These are phyloP conservation scores for Ceratocystis albifundus DNA, from an alignment of 2,329 filamentous ascomycete species.

Conservation along the genomic window DNA sequence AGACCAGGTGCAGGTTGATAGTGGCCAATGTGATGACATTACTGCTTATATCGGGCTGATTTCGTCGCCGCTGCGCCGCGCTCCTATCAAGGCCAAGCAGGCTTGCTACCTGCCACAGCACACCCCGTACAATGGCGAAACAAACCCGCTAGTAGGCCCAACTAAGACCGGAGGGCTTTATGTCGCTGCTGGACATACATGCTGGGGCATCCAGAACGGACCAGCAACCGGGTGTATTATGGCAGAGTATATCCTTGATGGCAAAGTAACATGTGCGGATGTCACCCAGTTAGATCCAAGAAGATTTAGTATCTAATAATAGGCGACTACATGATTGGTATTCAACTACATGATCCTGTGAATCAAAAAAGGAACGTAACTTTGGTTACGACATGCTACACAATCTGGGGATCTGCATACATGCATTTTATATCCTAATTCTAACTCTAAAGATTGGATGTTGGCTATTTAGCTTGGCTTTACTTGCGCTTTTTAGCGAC, in stretches of 20 bases:
- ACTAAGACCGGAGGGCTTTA: slow-evolving; percentile 63
- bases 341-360: background rate
- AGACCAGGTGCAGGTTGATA: slow-evolving; percentile 65
- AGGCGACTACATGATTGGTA: background rate
- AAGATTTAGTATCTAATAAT: slow-evolving; percentile 34
- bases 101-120: slow-evolving; percentile 89
- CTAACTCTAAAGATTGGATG: background rate
- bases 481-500: slow-evolving; percentile 36
- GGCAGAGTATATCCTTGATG: slow-evolving; percentile 68
- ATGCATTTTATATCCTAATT: background rate
- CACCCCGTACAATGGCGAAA: slow-evolving; percentile 46
- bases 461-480: background rate
- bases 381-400: no score
- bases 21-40: slow-evolving; percentile 70
- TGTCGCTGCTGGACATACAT: slow-evolving; percentile 83
- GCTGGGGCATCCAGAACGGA: slow-evolving; percentile 96
- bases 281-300: slow-evolving; percentile 56
- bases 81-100: slow-evolving; percentile 63
- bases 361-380: background rate
- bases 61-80: slow-evolving; percentile 52
- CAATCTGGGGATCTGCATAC: background rate
- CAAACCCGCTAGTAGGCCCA: slow-evolving; percentile 63
- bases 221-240: slow-evolving; percentile 76
- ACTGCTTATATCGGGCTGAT: slow-evolving; percentile 62
- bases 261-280: slow-evolving; percentile 54